Conservation (phyloP, 139 green algal species). For the Tetratostichococcus sp. region DNA sequence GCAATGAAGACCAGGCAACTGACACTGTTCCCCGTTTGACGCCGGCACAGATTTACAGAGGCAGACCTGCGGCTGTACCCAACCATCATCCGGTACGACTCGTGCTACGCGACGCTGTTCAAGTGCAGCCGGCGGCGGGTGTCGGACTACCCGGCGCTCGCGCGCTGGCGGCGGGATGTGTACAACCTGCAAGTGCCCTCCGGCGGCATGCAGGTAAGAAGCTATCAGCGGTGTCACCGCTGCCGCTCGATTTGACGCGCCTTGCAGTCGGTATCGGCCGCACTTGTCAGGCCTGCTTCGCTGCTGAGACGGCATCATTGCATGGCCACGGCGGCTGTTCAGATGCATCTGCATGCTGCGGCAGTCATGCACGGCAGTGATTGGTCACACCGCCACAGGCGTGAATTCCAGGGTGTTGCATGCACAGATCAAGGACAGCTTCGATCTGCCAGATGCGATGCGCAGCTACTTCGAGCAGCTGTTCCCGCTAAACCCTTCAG, state of each 20-base stretch:
- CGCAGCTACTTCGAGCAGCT: conserved; percentile 75
- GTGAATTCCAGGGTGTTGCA: too few species aligned
- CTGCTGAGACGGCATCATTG: too few species aligned
- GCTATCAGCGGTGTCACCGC: not conserved
- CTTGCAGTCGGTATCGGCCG: too few species aligned
- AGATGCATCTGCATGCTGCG: too few species aligned
- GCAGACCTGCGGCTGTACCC: conserved; percentile 82
- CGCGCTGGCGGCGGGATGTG: conserved; percentile 78
- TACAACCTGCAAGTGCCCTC: conserved; percentile 54
- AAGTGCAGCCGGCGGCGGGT: conserved; percentile 70
- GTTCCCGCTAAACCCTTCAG: conserved; percentile 90
- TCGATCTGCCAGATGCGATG: conserved; percentile 74
- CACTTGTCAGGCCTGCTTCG: not conserved
- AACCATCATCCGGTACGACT: conserved; percentile 76
- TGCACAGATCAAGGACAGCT: conserved; percentile 54
- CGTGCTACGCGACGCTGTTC: conserved; percentile 81
- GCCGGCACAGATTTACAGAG: conserved; percentile 61
- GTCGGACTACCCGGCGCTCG: conserved; percentile 71
- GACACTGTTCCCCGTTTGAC: too few species aligned
- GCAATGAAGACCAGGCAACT: too few species aligned
- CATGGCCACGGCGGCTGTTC: too few species aligned
- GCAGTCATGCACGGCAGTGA: too few species aligned
- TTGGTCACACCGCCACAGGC: too few species aligned
- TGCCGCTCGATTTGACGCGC: too few species aligned
- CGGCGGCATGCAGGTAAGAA: conserved; percentile 42